These are phyloP conservation scores for Saraca asoca DNA, from an alignment of 331 rosid species.

Conservation along the genomic window DNA sequence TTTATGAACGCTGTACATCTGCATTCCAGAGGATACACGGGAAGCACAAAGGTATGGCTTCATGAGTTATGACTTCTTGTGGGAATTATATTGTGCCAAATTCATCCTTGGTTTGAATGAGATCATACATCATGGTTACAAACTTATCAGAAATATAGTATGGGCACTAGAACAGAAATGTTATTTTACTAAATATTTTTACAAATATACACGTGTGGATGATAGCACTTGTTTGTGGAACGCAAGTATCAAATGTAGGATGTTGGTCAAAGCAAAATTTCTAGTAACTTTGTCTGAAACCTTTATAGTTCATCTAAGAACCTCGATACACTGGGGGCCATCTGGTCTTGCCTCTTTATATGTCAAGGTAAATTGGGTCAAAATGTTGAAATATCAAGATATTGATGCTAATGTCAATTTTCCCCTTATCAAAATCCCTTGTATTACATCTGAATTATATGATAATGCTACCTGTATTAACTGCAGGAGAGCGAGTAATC, in stretches of 20 bases:
- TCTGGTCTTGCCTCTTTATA: too few species aligned
- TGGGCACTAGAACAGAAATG: too few species aligned
- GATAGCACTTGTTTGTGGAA: too few species aligned
- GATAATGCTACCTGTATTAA: constrained; percentile 21
- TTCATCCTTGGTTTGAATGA: not conserved
- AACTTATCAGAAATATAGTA: too few species aligned
- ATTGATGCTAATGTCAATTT: not conserved
- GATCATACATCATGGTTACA: too few species aligned
- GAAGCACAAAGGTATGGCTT: constrained; percentile 69
- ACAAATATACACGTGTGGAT: too few species aligned
- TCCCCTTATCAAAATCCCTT: constrained; percentile 1
- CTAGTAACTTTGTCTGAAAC: too few species aligned
- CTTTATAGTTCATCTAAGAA: constrained; percentile 2
- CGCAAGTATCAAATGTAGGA: too few species aligned
- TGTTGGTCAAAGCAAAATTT: too few species aligned
- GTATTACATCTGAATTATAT: not conserved
- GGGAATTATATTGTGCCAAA: not conserved
- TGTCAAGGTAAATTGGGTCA: constrained; percentile 9
- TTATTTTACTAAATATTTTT: too few species aligned
- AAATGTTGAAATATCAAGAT: too few species aligned
- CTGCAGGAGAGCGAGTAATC: constrained; percentile 68
- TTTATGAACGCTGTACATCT: constrained; percentile 72
- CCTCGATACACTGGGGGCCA: too few species aligned
- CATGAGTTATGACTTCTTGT: constrained; percentile 18
- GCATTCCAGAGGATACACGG: constrained; percentile 57